Evolutionary conservation across 2,329 filamentous ascomycete genomes (phyloP).

Genomic region (Beauveria rudraprayagi): DNA sequence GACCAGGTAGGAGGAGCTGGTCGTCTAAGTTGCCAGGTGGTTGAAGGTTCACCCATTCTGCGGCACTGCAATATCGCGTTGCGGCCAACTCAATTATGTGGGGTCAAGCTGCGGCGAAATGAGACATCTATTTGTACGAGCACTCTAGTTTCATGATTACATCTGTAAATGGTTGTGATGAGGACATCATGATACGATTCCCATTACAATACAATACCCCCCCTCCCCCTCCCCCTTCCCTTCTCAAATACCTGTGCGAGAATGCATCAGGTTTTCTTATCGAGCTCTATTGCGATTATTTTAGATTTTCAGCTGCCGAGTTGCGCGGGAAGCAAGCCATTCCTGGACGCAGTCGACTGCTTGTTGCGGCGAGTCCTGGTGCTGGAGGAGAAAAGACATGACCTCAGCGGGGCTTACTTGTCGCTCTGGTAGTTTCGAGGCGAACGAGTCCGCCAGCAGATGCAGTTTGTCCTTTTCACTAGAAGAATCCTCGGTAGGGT

Average conservation of each 20-base stretch:
- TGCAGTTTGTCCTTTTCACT: background rate
- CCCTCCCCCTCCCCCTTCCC: no score
- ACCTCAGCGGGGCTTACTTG: background rate
- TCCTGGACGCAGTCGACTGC: background rate
- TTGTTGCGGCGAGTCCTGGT: background rate
- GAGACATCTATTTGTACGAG: no score
- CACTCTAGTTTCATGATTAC: no score
- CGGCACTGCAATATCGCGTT: no score
- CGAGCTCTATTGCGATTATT: background rate
- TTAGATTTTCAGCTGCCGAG: background rate
- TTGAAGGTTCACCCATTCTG: no score
- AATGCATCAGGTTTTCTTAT: background rate
- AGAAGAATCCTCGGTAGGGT: background rate
- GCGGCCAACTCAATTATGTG: no score
- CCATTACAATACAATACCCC: no score
- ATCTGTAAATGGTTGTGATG: no score
- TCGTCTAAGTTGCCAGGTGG: no score
- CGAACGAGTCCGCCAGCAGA: background rate
- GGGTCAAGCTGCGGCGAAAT: no score
- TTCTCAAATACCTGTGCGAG: background rate
- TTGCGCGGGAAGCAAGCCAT: background rate
- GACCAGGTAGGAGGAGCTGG: no score
- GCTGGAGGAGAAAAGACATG: background rate
- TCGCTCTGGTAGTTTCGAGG: background rate
- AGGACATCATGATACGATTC: no score